Base-by-base conservation (phyloP, 345 rosid genomes). In the Eucalyptus sp. region DNA sequence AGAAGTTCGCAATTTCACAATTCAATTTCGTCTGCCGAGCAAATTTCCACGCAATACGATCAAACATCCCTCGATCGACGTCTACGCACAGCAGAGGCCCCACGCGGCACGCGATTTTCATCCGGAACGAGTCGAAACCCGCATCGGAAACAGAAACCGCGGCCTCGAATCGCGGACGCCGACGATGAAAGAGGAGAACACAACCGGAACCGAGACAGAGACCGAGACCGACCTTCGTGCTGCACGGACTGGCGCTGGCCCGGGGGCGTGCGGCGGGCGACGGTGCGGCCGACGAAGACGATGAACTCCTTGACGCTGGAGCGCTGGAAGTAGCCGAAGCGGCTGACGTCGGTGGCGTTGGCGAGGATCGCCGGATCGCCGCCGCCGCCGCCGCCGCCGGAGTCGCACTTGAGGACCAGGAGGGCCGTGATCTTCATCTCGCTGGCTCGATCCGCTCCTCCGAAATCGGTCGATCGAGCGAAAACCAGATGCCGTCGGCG, bases 371-470 rank as follows among this genome's bases (percentile, higher is more conserved):
- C 90, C 89, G 96, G 95, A 93, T 96, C 95, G 46, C 96, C 89
- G 89, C 94, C 93, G 29, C 94, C 96, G 25, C 96, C 92, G 68
- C 68, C 90, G 89, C 94, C 93, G 25, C 94, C 96, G 27, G 96
- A 93, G 71, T 79, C 90, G 92, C 94, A 92, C 89, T 95, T 96
- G 91, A 97, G 92, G 76, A 96, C 98, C 90, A 97, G 88, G 86
- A 95, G 94, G 87, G 98, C 95, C 86, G 99, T 97, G 94, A 97
- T 96, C 98, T 96, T 96, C 99, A 97, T 97, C 87, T 85, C 58
- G 10, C 58, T 25, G 58, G 58, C 46, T 62, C 81, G 37, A 16
- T 17, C 87, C 20, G 43, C 52, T 86, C 87, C 37, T 15, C 16
- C 84, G 84, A 22, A 37, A 76, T 41, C 48, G 15, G 46, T 18